Percentiles rank a stretch among this genome's conserved stretches.
Evolutionary conservation across 176 grass and related monocot genomes (phyloP).

Genomic region (Oryza meridionalis): DNA sequence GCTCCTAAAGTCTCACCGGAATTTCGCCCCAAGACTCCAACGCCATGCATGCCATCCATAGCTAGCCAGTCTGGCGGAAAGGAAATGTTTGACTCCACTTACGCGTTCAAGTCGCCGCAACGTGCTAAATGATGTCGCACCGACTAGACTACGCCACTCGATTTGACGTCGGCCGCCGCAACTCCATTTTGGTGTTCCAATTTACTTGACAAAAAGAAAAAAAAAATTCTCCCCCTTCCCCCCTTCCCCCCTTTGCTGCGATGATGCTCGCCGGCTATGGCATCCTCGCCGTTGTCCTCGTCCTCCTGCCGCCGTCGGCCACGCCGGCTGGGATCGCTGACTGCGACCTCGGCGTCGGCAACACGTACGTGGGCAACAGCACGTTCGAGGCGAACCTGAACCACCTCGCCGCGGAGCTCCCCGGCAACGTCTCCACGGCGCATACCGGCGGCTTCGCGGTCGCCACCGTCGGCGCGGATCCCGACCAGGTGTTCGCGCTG

Average conservation of each 20-base stretch:
- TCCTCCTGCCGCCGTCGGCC: neutral
- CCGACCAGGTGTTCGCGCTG: conserved; percentile 38
- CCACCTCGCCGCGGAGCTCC: neutral
- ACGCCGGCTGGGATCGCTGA: neutral
- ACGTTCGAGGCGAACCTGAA: conserved; percentile 41
- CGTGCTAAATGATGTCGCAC: no score
- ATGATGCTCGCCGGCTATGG: conserved; percentile 10
- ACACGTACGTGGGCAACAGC: conserved; percentile 2
- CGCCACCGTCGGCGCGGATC: conserved; percentile 9
- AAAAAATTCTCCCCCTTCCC: neutral
- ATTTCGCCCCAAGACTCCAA: no score
- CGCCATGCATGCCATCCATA: no score
- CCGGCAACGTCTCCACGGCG: conserved; percentile 24
- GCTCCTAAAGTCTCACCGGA: no score
- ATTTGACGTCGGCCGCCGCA: no score
- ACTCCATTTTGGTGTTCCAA: no score
- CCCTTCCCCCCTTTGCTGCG: neutral
- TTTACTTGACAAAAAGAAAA: no score
- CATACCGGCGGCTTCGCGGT: conserved; percentile 24
- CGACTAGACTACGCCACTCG: no score
- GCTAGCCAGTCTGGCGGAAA: no score
- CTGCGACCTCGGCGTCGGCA: neutral
- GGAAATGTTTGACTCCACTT: neutral
- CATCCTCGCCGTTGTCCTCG: neutral
- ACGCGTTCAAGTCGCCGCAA: no score